These are phyloP conservation scores for Oryza punctata DNA, from an alignment of 176 grass and related monocot genomes.

Conservation along the genomic window DNA sequence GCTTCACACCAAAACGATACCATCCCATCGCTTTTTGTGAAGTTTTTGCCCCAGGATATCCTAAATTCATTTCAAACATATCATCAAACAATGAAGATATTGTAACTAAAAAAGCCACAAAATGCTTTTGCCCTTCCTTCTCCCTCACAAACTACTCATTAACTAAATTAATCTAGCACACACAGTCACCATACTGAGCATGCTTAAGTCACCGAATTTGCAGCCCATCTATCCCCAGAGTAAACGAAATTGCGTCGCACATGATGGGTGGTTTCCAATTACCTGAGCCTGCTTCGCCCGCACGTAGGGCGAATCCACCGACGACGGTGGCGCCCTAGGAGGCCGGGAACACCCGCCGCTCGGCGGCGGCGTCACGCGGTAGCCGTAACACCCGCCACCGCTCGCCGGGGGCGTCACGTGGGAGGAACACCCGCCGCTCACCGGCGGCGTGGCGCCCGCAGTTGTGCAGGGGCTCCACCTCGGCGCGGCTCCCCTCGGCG, in stretches of 20 bases:
- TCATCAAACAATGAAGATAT: neutral
- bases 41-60: no score
- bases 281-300: constrained; percentile 66
- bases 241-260: constrained; percentile 6
- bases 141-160: neutral
- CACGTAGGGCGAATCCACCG: constrained; percentile 52
- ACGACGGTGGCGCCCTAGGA: constrained; percentile 34
- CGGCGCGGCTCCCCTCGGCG: constrained; percentile 26
- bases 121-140: neutral
- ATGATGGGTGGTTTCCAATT: neutral
- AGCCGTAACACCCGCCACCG: neutral
- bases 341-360: constrained; percentile 28
- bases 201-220: neutral
- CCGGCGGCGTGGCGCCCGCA: neutral
- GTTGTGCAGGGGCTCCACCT: constrained; percentile 32
- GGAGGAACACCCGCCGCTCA: constrained; percentile 14
- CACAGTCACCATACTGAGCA: neutral
- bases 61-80: neutral
- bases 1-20: no score
- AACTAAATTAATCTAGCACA: neutral
- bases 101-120: neutral
- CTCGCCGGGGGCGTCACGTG: constrained; percentile 30
- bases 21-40: no score
- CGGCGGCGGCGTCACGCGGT: constrained; percentile 9
- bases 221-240: neutral